Evolutionary conservation across 345 rosid species (phyloP).

Genomic region (Eucalyptus cladocalyx): DNA sequence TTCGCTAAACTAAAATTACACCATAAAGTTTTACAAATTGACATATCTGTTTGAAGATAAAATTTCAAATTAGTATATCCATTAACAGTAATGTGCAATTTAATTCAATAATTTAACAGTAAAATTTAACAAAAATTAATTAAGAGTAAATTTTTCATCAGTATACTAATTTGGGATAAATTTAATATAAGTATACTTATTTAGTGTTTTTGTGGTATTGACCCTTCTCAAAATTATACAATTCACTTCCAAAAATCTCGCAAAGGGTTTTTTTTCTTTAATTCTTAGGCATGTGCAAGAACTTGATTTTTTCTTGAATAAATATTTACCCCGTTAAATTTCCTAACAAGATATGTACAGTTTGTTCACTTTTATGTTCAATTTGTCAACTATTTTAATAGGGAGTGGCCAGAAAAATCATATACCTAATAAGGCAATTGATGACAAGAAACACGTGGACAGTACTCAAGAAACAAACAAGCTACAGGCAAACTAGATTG

Average conservation of each 20-base stretch:
- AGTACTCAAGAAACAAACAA: background rate
- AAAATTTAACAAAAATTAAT: no score
- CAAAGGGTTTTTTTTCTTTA: no score
- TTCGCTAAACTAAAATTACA: no score
- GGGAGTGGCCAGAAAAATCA: background rate
- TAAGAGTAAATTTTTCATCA: accelerated
- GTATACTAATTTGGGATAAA: accelerated
- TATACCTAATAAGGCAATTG: background rate
- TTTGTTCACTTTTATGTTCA: background rate
- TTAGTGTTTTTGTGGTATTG: background rate
- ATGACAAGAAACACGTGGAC: background rate
- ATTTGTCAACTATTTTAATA: background rate
- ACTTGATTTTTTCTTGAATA: background rate
- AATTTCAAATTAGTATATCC: accelerated
- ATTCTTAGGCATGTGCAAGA: background rate
- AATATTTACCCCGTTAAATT: background rate
- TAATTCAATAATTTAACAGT: accelerated
- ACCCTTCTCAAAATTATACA: background rate
- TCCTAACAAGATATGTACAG: background rate
- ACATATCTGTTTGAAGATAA: accelerated
- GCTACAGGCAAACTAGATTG: background rate
- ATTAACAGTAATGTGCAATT: accelerated
- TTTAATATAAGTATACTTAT: no score
- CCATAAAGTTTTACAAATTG: no score
- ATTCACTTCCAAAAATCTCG: background rate